Conservation (phyloP, 257 asterid species). For the Jaltomata sinuosa region DNA sequence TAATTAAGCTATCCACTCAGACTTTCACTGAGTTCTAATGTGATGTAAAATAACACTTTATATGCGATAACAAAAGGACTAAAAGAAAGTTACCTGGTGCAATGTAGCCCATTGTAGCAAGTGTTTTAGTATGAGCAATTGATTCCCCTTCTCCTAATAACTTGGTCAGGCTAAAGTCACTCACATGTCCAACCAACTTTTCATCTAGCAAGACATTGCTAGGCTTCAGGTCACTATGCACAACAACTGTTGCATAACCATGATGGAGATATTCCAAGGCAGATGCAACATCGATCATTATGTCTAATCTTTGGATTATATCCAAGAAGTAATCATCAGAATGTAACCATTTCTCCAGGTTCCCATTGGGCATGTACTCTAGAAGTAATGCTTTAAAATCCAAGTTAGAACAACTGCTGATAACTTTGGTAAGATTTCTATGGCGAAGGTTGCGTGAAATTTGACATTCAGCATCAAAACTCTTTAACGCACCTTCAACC, state of each 20-base stretch:
- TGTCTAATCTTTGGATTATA: neutral
- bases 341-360: neutral
- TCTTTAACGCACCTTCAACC: neutral
- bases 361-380: neutral
- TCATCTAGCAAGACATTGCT: neutral
- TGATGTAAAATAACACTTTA: neutral
- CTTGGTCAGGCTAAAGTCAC: neutral
- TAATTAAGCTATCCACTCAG: neutral
- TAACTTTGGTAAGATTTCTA: neutral
- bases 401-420: neutral
- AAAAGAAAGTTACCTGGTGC: neutral
- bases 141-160: neutral
- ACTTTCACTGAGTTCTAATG: neutral
- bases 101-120: neutral
- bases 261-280: neutral
- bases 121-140: neutral
- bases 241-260: neutral
- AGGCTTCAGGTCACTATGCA: neutral
- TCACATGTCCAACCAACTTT: neutral
- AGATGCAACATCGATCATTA: neutral
- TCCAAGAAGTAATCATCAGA: neutral
- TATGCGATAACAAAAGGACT: neutral
- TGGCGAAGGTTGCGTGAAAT: neutral
- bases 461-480: neutral
- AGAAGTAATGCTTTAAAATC: neutral